These are phyloP conservation scores for Cordyceps tenuipes DNA, from an alignment of 2,329 filamentous ascomycete species.

Conservation along the genomic window DNA sequence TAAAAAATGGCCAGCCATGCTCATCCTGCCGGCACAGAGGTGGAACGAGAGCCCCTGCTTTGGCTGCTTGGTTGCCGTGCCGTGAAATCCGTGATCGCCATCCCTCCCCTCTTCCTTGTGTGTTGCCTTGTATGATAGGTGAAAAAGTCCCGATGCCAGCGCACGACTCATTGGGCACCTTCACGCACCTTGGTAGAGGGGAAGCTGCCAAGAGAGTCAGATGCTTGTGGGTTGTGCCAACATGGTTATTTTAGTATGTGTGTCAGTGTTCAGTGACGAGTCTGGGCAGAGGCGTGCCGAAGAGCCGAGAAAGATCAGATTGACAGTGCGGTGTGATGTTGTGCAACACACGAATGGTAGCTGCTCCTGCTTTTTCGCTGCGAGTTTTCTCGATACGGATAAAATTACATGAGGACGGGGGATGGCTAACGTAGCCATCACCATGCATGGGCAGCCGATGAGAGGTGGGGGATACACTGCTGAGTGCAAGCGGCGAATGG, in stretches of 20 bases:
- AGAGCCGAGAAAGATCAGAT: background rate
- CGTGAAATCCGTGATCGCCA: constrained; percentile 4
- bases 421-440: background rate
- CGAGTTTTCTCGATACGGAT: background rate
- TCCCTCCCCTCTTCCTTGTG: background rate
- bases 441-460: background rate
- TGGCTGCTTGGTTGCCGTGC: constrained; percentile 2
- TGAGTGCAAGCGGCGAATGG: background rate
- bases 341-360: background rate
- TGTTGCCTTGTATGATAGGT: background rate
- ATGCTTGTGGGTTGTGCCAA: background rate
- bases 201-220: background rate
- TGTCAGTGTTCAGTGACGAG: background rate
- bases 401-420: too few species aligned
- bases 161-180: background rate
- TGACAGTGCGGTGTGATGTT: background rate
- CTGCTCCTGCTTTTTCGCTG: background rate
- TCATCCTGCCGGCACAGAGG: too few species aligned
- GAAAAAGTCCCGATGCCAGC: background rate
- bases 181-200: background rate
- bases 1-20: too few species aligned
- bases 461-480: background rate
- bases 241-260: background rate
- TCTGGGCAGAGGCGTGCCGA: background rate
- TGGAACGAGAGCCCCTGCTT: background rate